A percentile compares a stretch with the other conserved stretches of the same genome.
phyloP scores from a whole-genome alignment of 345 rosid genomes.

The Fremontodendron californicum region DNA sequence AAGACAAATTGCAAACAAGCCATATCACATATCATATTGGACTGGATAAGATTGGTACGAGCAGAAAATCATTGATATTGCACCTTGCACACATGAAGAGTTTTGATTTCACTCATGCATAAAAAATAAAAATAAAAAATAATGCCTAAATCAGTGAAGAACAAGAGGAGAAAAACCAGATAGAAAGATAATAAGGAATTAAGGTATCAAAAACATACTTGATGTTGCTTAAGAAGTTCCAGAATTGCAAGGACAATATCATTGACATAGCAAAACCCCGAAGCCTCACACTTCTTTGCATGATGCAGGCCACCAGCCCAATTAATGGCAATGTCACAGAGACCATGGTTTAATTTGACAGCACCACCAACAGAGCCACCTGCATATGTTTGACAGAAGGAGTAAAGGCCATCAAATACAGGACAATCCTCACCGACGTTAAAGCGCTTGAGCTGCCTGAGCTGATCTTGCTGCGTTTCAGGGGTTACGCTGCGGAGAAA shows the following conservation, averaged over 20 bases:
- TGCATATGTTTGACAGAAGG: constrained; percentile 67
- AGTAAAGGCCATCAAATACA: constrained; percentile 63
- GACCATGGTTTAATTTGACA: constrained; percentile 60
- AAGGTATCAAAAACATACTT: constrained; percentile 32
- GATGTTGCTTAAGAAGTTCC: constrained; percentile 66
- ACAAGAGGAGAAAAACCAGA: constrained; percentile 4
- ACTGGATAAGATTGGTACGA: neutral
- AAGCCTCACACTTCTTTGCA: constrained; percentile 61
- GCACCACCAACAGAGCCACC: constrained; percentile 72
- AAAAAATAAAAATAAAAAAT: neutral
- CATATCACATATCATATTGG: neutral
- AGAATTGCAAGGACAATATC: constrained; percentile 69
- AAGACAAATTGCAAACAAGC: neutral
- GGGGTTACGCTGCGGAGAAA: constrained; percentile 63
- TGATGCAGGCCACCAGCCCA: constrained; percentile 79
- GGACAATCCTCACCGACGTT: constrained; percentile 77
- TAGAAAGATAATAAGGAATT: neutral
- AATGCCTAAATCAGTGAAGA: neutral
- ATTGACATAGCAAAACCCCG: constrained; percentile 59
- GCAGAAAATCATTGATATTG: neutral
- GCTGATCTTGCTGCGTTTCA: constrained; percentile 69
- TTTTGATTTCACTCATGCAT: neutral
- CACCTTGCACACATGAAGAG: neutral
- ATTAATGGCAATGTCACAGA: constrained; percentile 56
- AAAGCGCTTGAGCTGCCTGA: constrained; percentile 62